Percentiles rank a stretch among this genome's conserved stretches.
Evolutionary conservation across 2,329 filamentous ascomycete species (phyloP).

Genomic region (Diaporthe sp.): DNA sequence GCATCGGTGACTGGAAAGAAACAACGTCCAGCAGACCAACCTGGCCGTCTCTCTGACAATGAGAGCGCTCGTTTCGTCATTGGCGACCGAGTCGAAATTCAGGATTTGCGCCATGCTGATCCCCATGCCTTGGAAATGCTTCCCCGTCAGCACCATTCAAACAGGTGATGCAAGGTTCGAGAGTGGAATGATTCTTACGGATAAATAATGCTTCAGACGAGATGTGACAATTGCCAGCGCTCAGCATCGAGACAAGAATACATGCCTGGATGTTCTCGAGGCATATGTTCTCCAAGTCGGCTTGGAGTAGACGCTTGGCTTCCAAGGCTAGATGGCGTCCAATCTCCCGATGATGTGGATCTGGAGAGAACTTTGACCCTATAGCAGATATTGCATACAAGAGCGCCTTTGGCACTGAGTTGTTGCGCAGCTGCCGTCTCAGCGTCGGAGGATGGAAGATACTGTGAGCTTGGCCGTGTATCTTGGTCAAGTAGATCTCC

Average conservation of each 20-base stretch:
- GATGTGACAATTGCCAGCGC: neutral
- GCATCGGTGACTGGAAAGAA: neutral
- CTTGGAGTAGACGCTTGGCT: neutral
- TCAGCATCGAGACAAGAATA: neutral
- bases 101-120: neutral
- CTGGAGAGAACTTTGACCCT: neutral
- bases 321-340: neutral
- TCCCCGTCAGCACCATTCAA: neutral
- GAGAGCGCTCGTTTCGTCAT: neutral
- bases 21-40: neutral
- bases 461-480: neutral
- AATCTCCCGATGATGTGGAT: neutral
- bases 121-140: neutral
- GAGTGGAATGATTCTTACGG: neutral
- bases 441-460: neutral
- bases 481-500: neutral
- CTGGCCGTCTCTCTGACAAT: neutral
- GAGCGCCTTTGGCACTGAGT: neutral
- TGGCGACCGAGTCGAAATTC: neutral
- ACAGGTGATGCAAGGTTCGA: neutral
- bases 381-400: neutral
- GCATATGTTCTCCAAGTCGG: neutral
- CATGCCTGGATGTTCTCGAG: neutral
- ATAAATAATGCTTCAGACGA: neutral
- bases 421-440: neutral